A percentile compares a stretch with the other conserved stretches of the same genome.
phyloP scores from a whole-genome alignment of 805 yeast species.

The Cyberlindnera euphorbiiphila region DNA sequence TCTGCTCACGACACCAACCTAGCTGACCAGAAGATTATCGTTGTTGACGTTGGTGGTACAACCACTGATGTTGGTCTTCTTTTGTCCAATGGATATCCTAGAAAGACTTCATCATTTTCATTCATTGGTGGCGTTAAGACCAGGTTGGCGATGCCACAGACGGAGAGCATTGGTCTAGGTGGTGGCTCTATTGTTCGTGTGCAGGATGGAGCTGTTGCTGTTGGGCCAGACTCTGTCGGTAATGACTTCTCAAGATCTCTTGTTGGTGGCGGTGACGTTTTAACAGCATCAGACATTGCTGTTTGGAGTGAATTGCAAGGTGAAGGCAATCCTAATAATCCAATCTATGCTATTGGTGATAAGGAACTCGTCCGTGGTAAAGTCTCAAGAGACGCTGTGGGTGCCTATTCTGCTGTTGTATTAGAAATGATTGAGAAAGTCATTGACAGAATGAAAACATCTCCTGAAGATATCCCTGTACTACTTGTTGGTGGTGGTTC shows the following conservation, averaged over 20 bases:
- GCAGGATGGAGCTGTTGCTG: constrained; percentile 25
- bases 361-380: constrained; percentile 26
- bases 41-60: constrained; percentile 49
- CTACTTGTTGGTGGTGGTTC: constrained; percentile 50
- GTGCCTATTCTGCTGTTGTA: constrained; percentile 15
- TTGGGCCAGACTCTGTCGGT: constrained; percentile 52
- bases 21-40: constrained; percentile 31
- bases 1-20: constrained; percentile 5
- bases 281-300: constrained; percentile 39
- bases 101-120: constrained; percentile 42
- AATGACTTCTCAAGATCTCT: constrained; percentile 33
- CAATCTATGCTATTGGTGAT: constrained; percentile 29
- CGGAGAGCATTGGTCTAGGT: constrained; percentile 47
- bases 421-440: constrained; percentile 29
- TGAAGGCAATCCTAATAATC: constrained; percentile 13
- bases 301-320: constrained; percentile 20
- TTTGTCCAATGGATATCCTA: constrained; percentile 43
- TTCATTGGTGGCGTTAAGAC: constrained; percentile 45
- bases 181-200: constrained; percentile 45
- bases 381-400: constrained; percentile 15
- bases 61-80: constrained; percentile 47
- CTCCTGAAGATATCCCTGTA: constrained; percentile 40
- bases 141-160: constrained; percentile 49
- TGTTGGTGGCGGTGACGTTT: constrained; percentile 40
- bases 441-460: constrained; percentile 42